Evolutionary conservation across 495 filamentous ascomycete species (phyloP).

Genomic region (Patellaria atrata): DNA sequence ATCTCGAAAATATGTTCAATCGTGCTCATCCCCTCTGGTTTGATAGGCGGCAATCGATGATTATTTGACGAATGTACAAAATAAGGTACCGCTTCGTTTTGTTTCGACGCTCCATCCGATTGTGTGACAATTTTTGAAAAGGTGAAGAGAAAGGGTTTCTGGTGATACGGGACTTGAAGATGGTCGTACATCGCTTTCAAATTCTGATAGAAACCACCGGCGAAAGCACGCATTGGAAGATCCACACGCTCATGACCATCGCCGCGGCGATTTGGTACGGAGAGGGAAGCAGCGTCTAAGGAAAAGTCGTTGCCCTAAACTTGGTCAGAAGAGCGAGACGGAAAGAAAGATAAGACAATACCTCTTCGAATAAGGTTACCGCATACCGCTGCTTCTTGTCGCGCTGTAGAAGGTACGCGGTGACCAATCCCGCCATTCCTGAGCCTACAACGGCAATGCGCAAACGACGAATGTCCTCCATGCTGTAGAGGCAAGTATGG

Average conservation of each 20-base stretch:
- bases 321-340: conserved; percentile 3
- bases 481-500: no score
- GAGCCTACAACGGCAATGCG: conserved; percentile 38
- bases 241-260: conserved; percentile 28
- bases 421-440: conserved; percentile 40
- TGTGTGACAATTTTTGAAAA: conserved; percentile 19
- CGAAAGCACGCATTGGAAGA: conserved; percentile 44
- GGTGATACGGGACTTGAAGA: conserved; percentile 32
- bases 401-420: conserved; percentile 34
- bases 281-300: conserved; percentile 30
- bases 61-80: conserved; percentile 37
- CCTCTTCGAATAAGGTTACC: conserved; percentile 36
- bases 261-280: conserved; percentile 17
- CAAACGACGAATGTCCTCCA: conserved; percentile 5
- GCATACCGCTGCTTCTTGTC: conserved; percentile 32
- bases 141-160: conserved; percentile 34
- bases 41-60: conserved; percentile 32
- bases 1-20: conserved; percentile 28
- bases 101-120: not conserved
- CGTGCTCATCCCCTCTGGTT: conserved; percentile 14
- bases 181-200: conserved; percentile 40
- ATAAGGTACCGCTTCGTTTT: conserved; percentile 8
- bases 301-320: conserved; percentile 27
- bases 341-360: conserved; percentile 25
- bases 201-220: conserved; percentile 39